These are phyloP conservation scores for Phalaenopsis aphrodite DNA, from an alignment of 106 monocot genomes.

Conservation along the genomic window DNA sequence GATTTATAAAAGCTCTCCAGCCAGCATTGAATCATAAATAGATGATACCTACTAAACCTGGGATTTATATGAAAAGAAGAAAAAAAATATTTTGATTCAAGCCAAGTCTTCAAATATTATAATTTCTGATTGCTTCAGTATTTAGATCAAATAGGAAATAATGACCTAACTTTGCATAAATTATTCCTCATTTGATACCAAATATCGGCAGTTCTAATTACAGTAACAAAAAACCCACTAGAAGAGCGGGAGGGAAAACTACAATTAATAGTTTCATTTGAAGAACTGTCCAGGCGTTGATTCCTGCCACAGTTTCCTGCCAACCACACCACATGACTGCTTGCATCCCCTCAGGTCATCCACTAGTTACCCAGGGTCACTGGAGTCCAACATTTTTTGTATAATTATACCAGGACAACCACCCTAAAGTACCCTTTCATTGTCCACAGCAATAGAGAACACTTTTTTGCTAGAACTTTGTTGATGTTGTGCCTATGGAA, in stretches of 20 bases:
- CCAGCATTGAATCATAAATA: not conserved
- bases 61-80: not conserved
- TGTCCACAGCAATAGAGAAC: no score
- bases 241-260: not conserved
- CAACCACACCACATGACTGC: no score
- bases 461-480: no score
- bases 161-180: not conserved
- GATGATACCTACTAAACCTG: not conserved
- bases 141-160: not conserved
- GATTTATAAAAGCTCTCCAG: not conserved
- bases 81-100: not conserved
- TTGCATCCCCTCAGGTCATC: no score
- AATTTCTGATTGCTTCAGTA: not conserved
- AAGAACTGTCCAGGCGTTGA: not conserved
- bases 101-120: not conserved
- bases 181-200: not conserved
- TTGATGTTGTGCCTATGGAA: no score
- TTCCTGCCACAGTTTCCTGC: no score
- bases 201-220: not conserved
- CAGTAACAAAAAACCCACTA: not conserved
- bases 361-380: no score
- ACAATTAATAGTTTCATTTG: constrained; percentile 1
- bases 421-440: no score
- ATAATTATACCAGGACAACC: no score
- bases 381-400: no score